Evolutionary conservation across 1,284 basidiomycete genomes (phyloP).

Genomic region (Ganoderma multipileum): DNA sequence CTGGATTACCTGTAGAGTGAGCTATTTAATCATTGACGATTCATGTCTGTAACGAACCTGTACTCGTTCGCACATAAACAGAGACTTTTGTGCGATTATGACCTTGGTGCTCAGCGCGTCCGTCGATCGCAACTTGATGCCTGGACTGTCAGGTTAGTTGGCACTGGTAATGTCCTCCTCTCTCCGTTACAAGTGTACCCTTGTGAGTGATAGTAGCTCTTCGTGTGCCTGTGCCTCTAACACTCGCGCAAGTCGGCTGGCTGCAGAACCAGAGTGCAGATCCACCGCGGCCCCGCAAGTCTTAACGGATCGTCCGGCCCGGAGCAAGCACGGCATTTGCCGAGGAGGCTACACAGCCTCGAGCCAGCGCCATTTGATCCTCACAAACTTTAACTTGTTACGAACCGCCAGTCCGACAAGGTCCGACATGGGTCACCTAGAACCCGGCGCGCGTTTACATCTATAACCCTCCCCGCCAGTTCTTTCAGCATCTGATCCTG

Average conservation of each 20-base stretch:
- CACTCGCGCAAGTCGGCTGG: too few species aligned
- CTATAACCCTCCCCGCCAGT: neutral
- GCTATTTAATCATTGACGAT: neutral
- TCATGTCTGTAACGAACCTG: neutral
- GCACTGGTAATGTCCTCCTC: neutral
- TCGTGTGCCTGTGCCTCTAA: neutral
- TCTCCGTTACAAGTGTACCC: neutral
- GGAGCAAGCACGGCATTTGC: neutral
- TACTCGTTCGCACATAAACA: too few species aligned
- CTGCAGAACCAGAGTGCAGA: too few species aligned
- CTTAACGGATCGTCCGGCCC: too few species aligned
- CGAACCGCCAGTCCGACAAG: too few species aligned
- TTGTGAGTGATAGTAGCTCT: neutral
- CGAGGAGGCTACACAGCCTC: neutral
- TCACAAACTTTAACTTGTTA: too few species aligned
- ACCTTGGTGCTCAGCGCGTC: neutral
- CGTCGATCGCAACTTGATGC: neutral
- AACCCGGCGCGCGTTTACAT: neutral
- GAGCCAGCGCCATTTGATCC: neutral
- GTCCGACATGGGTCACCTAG: too few species aligned
- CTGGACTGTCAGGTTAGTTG: neutral
- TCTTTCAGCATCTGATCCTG: neutral
- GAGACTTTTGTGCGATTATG: too few species aligned
- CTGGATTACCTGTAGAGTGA: constrained; percentile 4
- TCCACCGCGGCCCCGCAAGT: too few species aligned